phyloP scores from a whole-genome alignment of 768 basidiomycete genomes.

The Lactifluus volemus region DNA sequence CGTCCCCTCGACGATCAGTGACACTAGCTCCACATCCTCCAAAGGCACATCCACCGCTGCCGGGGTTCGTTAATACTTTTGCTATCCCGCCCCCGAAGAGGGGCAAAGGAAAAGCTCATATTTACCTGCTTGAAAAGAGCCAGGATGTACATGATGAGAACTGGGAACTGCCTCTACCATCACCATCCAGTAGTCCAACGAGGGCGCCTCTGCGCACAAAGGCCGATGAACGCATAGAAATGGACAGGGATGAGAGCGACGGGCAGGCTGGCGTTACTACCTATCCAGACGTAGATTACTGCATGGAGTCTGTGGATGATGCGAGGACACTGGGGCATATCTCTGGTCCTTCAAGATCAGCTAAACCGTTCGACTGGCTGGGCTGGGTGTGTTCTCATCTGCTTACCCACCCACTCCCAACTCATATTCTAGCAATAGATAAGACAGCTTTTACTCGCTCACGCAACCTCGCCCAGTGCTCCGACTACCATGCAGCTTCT shows the following conservation, averaged over 20 bases:
- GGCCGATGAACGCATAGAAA: constrained; percentile 3
- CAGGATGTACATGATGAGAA: constrained; percentile 2
- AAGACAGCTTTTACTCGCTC: constrained; percentile 16
- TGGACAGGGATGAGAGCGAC: background rate
- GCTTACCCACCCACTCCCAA: background rate
- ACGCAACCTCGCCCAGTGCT: background rate
- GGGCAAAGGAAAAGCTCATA: constrained; percentile 1
- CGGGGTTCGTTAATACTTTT: constrained; percentile 19
- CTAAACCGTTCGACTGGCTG: constrained; percentile 12
- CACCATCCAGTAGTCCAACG: background rate
- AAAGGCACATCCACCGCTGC: background rate
- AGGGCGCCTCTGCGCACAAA: background rate
- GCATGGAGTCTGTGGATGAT: background rate
- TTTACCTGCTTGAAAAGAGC: constrained; percentile 5
- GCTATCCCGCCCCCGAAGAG: background rate
- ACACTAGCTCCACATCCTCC: background rate
- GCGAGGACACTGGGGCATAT: background rate
- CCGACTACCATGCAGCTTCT: constrained; percentile 16
- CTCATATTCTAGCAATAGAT: constrained; percentile 4
- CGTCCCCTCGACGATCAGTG: background rate
- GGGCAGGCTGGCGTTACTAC: background rate
- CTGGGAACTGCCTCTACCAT: background rate
- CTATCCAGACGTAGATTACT: background rate
- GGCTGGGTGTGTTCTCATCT: constrained; percentile 7
- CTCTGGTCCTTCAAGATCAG: background rate